These are phyloP conservation scores for Thalassiosira delicatula DNA, from an alignment of 352 stramenopile species.

Conservation along the genomic window DNA sequence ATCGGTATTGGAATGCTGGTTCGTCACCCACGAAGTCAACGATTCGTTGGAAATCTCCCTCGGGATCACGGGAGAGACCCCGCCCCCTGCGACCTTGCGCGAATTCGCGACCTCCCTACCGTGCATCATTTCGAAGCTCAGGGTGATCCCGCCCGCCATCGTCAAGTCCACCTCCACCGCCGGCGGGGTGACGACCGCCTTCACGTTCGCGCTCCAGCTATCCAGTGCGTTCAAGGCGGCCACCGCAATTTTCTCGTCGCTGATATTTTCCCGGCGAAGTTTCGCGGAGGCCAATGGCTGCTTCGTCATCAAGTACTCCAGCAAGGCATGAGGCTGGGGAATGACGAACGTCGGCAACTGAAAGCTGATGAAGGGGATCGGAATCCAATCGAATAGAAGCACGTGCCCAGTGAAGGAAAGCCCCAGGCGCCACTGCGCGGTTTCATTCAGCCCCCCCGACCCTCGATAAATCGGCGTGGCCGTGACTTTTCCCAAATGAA, in stretches of 20 bases:
- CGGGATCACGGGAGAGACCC: constrained; percentile 24
- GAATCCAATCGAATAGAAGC: constrained; percentile 78
- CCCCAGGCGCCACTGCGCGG: constrained; percentile 72
- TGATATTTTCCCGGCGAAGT: constrained; percentile 77
- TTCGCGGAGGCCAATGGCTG: constrained; percentile 80
- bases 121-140: constrained; percentile 81
- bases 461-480: constrained; percentile 74
- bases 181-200: constrained; percentile 78
- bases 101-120: constrained; percentile 66
- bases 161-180: constrained; percentile 82
- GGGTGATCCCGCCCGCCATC: constrained; percentile 75
- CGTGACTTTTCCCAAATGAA: constrained; percentile 80
- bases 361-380: constrained; percentile 82
- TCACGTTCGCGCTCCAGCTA: constrained; percentile 68
- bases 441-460: constrained; percentile 24
- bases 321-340: constrained; percentile 79
- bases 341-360: constrained; percentile 83
- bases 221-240: constrained; percentile 72
- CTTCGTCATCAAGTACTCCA: constrained; percentile 75
- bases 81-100: not conserved
- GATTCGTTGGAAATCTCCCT: constrained; percentile 58
- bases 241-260: constrained; percentile 75
- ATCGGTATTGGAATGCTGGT: constrained; percentile 31
- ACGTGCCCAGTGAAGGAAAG: constrained; percentile 81
- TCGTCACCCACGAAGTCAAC: constrained; percentile 75